phyloP scores from a whole-genome alignment of 805 yeast genomes.

The Cyberlindnera suaveolens region DNA sequence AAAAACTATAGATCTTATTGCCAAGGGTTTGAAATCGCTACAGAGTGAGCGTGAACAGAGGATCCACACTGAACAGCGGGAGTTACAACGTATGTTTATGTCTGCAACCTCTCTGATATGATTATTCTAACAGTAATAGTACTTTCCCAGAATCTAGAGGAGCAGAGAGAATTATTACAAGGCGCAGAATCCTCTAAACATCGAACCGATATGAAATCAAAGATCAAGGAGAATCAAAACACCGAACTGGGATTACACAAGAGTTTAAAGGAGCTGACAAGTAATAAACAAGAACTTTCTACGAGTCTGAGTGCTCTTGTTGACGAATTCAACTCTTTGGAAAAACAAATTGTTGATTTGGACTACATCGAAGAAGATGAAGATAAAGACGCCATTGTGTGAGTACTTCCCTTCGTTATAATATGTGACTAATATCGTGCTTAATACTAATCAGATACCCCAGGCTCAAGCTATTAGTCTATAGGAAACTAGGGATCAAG shows the following conservation, averaged over 20 bases:
- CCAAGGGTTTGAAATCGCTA: constrained; percentile 30
- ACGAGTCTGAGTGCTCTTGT: constrained; percentile 32
- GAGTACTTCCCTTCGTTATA: constrained; percentile 1
- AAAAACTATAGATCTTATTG: constrained; percentile 37
- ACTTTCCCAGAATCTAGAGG: constrained; percentile 13
- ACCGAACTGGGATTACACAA: constrained; percentile 46
- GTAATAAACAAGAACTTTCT: constrained; percentile 34
- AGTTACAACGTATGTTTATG: constrained; percentile 11
- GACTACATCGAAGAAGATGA: constrained; percentile 22
- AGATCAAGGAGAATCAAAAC: constrained; percentile 33
- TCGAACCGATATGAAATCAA: constrained; percentile 25
- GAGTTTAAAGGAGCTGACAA: constrained; percentile 42
- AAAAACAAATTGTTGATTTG: constrained; percentile 29
- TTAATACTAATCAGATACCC: constrained; percentile 3
- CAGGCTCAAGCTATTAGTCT: constrained; percentile 48
- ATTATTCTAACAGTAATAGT: neutral
- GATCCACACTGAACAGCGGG: constrained; percentile 15
- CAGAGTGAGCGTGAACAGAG: constrained; percentile 26
- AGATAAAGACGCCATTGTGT: constrained; percentile 37
- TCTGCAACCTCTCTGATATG: neutral
- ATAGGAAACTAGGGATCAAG: constrained; percentile 52
- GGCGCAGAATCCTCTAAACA: constrained; percentile 26
- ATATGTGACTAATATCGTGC: neutral
- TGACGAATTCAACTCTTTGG: constrained; percentile 30
- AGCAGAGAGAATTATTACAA: constrained; percentile 14